Evolutionary conservation across 352 stramenopile genomes (phyloP), one percentile per base, ranked within the genome.

Genomic region (Globisporangium barbulae): DNA sequence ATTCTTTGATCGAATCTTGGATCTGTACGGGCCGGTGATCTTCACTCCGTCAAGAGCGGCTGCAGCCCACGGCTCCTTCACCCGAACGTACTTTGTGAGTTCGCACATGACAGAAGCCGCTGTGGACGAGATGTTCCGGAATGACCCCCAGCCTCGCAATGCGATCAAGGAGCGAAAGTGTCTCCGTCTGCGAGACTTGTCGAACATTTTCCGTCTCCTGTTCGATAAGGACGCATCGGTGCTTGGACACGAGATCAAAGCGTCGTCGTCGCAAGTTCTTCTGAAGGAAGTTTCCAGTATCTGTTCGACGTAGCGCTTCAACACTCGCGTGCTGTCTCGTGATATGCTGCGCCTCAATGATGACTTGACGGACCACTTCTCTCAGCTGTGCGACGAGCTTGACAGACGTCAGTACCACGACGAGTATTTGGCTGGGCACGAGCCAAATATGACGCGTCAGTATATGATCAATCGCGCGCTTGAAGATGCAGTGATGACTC

Each of bases 291-390:
- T 75, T 1, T 49, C 74, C 0, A 42, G 69, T 3, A 33, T 74
- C 30, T 73, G 50, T n/a, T 50, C 47, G 2, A 52, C 56, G 2
- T 72, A 82, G 35, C 33, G 78, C 2, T 67, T 71, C 21, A 35
- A 69, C 22, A 68, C 69, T 7, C 74, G 67, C 17, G 64, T 79
- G 2, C 49, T 79, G 9, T 79, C 74, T 10, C 62, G 69, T 1
- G 72, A 78, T 17, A 59, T 78, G 31, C 53, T 79, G 12, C 71
- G 63, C 12, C 42, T 79, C n/a, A 70, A 66, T 13, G 67, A 78
- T 30, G 74, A 77, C 21, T 37, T 78, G 17, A 65, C 68, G 0
- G 68, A 73, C 21, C 52, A 68, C 9, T 76, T 78, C 28, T 67
- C 70, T 2, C 17, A 59, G 12, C 63, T 81, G 13, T 81, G 73